phyloP scores from a whole-genome alignment of 2,329 filamentous ascomycete species.

The Aspergillus japonicus region DNA sequence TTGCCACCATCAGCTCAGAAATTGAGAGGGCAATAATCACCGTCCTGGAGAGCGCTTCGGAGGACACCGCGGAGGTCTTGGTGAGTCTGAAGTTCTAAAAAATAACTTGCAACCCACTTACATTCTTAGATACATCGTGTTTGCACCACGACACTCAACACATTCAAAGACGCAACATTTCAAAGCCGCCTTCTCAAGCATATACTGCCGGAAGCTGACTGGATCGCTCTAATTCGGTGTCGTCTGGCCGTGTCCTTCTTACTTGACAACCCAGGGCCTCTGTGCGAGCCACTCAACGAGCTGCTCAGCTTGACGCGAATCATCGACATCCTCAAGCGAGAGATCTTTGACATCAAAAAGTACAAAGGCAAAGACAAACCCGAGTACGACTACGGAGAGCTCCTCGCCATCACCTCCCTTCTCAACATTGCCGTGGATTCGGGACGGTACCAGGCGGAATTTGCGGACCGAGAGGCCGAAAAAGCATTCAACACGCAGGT shows the following conservation, averaged over 20 bases:
- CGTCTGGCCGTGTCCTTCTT: conserved; percentile 41
- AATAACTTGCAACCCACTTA: conserved; percentile 9
- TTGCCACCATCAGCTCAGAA: conserved; percentile 30
- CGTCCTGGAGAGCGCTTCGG: conserved; percentile 28
- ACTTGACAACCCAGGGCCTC: conserved; percentile 25
- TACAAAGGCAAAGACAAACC: conserved; percentile 22
- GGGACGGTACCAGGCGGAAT: conserved; percentile 44
- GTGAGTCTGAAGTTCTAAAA: conserved; percentile 15
- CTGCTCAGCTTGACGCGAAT: conserved; percentile 34
- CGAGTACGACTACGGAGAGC: conserved; percentile 61
- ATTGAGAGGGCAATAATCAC: conserved; percentile 35
- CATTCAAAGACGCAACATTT: conserved; percentile 38
- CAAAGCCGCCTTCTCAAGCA: conserved; percentile 43
- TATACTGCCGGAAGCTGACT: conserved; percentile 37
- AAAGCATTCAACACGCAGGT: conserved; percentile 67
- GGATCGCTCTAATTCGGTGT: conserved; percentile 41
- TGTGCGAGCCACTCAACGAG: conserved; percentile 26
- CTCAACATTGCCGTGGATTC: conserved; percentile 75
- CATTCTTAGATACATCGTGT: conserved; percentile 30
- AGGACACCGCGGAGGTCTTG: conserved; percentile 19
- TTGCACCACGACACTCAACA: conserved; percentile 28
- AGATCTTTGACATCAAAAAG: conserved; percentile 33
- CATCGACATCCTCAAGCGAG: conserved; percentile 27
- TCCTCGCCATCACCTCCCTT: conserved; percentile 65
- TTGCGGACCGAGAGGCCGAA: conserved; percentile 38